Percentiles rank a stretch among this genome's conserved stretches.
These are phyloP conservation scores for Haemoproteus tartakovskyi DNA, from an alignment of 169 alveolate genomes.

Conservation along the genomic window DNA sequence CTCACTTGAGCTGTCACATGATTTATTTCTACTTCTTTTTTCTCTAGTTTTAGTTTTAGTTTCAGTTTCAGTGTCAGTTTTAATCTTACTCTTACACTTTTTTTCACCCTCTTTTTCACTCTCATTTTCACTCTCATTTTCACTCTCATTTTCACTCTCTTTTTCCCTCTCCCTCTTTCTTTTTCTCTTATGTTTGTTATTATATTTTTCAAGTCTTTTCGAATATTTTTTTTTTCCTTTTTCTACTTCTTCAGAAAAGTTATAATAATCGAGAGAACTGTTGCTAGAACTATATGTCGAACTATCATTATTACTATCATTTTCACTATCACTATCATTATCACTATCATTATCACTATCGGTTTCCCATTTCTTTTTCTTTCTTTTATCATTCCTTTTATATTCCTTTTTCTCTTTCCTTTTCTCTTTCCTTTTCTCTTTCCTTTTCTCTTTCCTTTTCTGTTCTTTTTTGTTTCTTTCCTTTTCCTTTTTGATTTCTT, in stretches of 20 bases:
- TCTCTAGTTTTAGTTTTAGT: too few relatives aligned
- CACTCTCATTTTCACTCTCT: not conserved
- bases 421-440: not conserved
- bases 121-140: too few relatives aligned
- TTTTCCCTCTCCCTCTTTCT: slow-evolving; percentile 1
- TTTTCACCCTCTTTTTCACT: too few relatives aligned
- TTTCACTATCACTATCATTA: not conserved
- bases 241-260: too few relatives aligned
- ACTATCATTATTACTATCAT: not conserved
- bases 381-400: not conserved
- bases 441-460: not conserved
- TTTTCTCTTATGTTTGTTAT: not conserved
- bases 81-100: too few relatives aligned
- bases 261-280: too few relatives aligned
- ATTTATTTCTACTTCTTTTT: too few relatives aligned
- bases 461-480: not conserved
- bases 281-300: too few relatives aligned
- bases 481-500: slow-evolving; percentile 6
- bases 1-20: too few relatives aligned
- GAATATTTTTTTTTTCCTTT: too few relatives aligned
- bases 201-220: not conserved
- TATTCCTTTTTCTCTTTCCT: not conserved
- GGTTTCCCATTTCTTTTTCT: not conserved
- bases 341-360: not conserved
- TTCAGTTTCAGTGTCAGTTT: too few relatives aligned